phyloP scores from a whole-genome alignment of 1,139 yeast species.

The Blastobotrys niveus region DNA sequence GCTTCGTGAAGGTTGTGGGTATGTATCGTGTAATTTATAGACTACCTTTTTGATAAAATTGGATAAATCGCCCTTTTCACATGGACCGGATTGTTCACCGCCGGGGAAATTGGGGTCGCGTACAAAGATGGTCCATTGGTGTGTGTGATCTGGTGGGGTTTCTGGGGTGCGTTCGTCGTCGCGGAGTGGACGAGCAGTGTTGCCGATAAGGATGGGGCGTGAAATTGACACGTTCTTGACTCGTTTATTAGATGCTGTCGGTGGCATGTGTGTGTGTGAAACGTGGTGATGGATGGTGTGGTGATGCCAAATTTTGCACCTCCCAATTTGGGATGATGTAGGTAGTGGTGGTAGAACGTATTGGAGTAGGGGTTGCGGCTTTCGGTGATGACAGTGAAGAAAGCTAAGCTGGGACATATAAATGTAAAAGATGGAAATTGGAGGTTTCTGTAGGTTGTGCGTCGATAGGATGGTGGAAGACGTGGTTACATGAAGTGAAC shows the following conservation, averaged over 20 bases:
- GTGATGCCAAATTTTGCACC: conserved; percentile 3
- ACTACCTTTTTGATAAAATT: conserved; percentile 85
- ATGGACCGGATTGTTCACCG: conserved; percentile 14
- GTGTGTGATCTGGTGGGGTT: conserved; percentile 89
- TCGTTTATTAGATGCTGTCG: conserved; percentile 1
- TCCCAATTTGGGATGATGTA: no score
- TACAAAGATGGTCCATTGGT: conserved; percentile 90
- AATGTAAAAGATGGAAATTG: no score
- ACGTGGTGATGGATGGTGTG: not conserved
- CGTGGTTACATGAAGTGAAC: no score
- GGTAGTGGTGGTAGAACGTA: no score
- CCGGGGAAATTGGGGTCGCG: conserved; percentile 62
- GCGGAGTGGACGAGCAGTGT: conserved; percentile 69
- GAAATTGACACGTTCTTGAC: conserved; percentile 65
- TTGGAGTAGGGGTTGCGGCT: no score
- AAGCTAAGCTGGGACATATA: no score
- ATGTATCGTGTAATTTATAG: conserved; percentile 91
- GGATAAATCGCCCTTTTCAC: conserved; percentile 57
- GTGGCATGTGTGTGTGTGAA: conserved; percentile 1
- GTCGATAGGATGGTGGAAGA: no score
- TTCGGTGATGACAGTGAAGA: no score
- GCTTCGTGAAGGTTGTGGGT: conserved; percentile 75
- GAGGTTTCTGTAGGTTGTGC: no score
- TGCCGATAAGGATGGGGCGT: conserved; percentile 85
- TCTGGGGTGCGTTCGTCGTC: conserved; percentile 46